Evolutionary conservation across 768 basidiomycete species (phyloP).

Genomic region (Pholiota microspora): DNA sequence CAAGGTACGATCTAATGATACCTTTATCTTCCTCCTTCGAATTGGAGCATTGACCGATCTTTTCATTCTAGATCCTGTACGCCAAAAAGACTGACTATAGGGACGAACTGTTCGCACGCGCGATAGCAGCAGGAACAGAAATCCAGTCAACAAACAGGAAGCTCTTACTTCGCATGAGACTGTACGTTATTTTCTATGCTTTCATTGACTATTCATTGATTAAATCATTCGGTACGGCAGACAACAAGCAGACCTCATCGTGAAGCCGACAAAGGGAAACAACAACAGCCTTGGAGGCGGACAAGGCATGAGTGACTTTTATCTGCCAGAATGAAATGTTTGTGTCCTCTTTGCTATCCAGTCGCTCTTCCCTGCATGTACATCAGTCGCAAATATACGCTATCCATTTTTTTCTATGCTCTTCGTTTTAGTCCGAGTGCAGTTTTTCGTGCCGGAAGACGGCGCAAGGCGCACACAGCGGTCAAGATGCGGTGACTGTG

Average conservation of each 20-base stretch:
- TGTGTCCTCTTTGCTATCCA: not conserved
- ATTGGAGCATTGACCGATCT: not conserved
- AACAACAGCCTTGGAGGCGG: conserved; percentile 3
- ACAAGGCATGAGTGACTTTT: not conserved
- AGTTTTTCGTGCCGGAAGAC: conserved; percentile 97
- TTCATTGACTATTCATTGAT: not conserved
- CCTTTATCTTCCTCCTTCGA: not conserved
- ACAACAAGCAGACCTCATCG: conserved; percentile 77
- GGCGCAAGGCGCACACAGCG: conserved; percentile 94
- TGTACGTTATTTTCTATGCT: conserved; percentile 51
- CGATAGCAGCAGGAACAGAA: conserved; percentile 69
- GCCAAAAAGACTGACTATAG: conserved; percentile 81
- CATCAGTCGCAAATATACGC: not conserved
- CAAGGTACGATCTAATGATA: conserved; percentile 47
- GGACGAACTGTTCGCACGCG: conserved; percentile 70
- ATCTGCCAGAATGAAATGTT: not conserved
- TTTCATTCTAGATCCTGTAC: conserved; percentile 58
- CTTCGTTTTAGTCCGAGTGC: too few species aligned
- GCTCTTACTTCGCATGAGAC: conserved; percentile 74
- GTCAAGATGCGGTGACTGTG: conserved; percentile 96
- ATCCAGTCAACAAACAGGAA: conserved; percentile 76
- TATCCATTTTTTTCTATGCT: not conserved
- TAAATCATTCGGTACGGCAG: conserved; percentile 31
- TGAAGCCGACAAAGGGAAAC: conserved; percentile 57
- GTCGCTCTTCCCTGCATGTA: not conserved